These are phyloP conservation scores for Trametes meyenii DNA, from an alignment of 768 basidiomycete genomes.

Conservation along the genomic window DNA sequence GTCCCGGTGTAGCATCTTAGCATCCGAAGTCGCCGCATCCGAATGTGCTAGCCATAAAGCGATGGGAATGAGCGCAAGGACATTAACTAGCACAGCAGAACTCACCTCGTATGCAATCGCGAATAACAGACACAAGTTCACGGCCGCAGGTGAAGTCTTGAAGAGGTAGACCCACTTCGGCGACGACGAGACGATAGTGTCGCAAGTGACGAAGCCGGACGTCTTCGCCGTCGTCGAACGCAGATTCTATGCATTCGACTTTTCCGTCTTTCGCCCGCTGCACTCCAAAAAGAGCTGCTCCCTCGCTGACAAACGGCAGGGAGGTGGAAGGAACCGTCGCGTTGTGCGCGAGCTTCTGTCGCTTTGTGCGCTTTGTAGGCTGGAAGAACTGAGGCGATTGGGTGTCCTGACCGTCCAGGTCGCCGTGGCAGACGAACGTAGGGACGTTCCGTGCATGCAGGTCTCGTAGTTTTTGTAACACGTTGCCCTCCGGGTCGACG, in stretches of 20 bases:
- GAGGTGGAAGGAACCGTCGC: background rate
- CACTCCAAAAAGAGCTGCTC: background rate
- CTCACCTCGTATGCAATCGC: constrained; percentile 4
- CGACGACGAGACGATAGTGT: constrained; percentile 9
- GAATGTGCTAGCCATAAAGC: background rate
- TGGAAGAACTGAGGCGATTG: background rate
- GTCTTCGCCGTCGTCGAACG: too few species aligned
- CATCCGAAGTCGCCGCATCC: background rate
- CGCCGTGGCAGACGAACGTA: constrained; percentile 9
- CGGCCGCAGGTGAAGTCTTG: background rate
- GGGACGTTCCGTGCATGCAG: constrained; percentile 3
- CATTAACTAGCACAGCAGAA: too few species aligned
- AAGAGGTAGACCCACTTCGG: constrained; percentile 2
- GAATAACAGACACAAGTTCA: background rate
- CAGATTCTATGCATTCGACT: too few species aligned
- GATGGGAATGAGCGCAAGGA: too few species aligned
- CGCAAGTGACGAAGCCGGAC: background rate
- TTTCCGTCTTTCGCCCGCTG: too few species aligned
- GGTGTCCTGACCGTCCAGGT: background rate
- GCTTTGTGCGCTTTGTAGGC: too few species aligned
- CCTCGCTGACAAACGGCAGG: too few species aligned
- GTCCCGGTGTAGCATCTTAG: constrained; percentile 8
- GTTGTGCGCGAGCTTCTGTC: background rate
- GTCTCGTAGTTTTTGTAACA: background rate
- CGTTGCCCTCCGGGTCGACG: background rate